Percentiles rank a stretch among this genome's conserved stretches.
Evolutionary conservation across 2,329 filamentous ascomycete species (phyloP).

Genomic region (Penicillium digitatum): DNA sequence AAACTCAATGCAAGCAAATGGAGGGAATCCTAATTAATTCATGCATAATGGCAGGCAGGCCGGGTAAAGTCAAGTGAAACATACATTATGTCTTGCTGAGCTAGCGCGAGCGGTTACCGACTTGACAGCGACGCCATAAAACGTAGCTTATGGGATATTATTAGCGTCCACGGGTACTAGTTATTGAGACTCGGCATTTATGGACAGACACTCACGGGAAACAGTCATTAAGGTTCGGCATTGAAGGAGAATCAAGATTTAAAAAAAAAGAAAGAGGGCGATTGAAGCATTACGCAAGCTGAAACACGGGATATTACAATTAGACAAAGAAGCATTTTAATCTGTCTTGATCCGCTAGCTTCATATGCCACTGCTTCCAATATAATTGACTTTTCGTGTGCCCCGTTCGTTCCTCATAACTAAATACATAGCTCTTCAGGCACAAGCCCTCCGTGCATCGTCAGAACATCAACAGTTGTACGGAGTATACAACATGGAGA

Average conservation of each 20-base stretch:
- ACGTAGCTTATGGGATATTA: not conserved
- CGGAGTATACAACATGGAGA: not conserved
- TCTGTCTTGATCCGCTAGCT: not conserved
- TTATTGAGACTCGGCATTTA: not conserved
- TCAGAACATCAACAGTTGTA: not conserved
- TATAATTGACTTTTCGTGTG: constrained; percentile 17
- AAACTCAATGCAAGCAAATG: not conserved
- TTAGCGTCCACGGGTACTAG: not conserved
- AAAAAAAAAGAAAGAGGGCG: not conserved
- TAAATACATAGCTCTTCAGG: not conserved
- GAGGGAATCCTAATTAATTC: not conserved
- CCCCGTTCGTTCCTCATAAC: constrained; percentile 10
- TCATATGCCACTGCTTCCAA: constrained; percentile 9
- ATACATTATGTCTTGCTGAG: not conserved
- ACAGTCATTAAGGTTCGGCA: not conserved
- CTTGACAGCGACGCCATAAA: not conserved
- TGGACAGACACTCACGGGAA: not conserved
- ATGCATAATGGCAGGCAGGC: not conserved
- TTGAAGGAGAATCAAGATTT: not conserved
- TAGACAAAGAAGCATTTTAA: not conserved
- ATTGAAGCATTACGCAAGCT: not conserved
- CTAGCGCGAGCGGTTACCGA: not conserved
- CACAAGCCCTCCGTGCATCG: not conserved
- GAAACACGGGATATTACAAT: constrained; percentile 7
- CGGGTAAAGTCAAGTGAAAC: not conserved